Evolutionary conservation across 768 basidiomycete species (phyloP), one percentile per base, ranked within the genome.

Genomic region (Tulasnella sp.): DNA sequence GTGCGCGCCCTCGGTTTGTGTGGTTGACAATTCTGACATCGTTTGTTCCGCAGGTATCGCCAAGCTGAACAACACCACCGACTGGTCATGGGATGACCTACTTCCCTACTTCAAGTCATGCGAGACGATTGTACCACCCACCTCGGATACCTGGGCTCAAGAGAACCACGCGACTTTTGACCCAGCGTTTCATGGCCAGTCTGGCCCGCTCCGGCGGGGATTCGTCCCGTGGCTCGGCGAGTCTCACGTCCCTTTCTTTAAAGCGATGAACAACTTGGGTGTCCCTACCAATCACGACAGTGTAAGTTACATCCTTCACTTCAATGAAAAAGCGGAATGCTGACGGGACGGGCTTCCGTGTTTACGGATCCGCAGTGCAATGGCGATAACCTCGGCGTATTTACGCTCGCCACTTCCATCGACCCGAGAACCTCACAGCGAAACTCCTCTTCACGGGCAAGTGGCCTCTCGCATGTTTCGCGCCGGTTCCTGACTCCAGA

Each of bases 151-250:
- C 17, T 53, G 62, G 44, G 49, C 44, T 27, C 15, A 41, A 42
- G 58, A 62, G 45, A 25, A 61, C 48, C 34, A 46, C n/a, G 60
- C 61, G 15, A 62, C 44, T 5, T 55, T 62, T 29, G 61, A 60
- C 31, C 41, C 38, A n/a, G 41, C 27, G 12, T 42, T 42, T 25
- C 61, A 62, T 31, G 61, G 61, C 24, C 34, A n/a, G 24, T 62
- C 60, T 21, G 61, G 61, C 12, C 61, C 61, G 2, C 38, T 61
- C 17, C 19, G 46, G n/a, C 41, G 51, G n/a, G 49, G 42, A 11
- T 53, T 55, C 43, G 51, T 60, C 17, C 53, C 53, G 2, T 53
- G 53, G 51, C 42, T 60, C 1, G 59, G 53, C 7, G 59, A 60
- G 1, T 25, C 22, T 3, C 61, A 48, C 29, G 42, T 59, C 27